Conservation (phyloP, 2,329 filamentous ascomycete genomes). For the Aspergillus novofumigatus region DNA sequence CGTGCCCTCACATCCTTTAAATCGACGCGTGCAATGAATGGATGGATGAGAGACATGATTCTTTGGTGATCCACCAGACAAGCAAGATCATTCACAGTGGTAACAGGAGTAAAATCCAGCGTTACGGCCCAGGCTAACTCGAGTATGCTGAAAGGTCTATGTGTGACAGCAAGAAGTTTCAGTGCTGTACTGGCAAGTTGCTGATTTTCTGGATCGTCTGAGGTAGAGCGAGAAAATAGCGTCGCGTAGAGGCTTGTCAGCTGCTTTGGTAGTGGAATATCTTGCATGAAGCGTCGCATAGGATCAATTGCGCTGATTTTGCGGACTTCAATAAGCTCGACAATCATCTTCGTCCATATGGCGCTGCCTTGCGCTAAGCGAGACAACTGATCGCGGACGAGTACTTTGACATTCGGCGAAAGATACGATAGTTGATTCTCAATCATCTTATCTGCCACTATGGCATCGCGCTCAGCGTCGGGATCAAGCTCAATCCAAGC, state of each 20-base stretch:
- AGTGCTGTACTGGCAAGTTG: conserved; percentile 13
- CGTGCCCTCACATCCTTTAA: conserved; percentile 9
- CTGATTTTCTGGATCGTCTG: conserved; percentile 11
- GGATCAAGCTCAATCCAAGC: conserved; percentile 5
- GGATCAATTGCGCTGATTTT: conserved; percentile 8
- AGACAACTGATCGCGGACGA: conserved; percentile 13
- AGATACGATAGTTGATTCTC: conserved; percentile 7
- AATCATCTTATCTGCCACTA: conserved; percentile 11
- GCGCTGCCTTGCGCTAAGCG: conserved; percentile 13
- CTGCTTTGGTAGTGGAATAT: conserved; percentile 8
- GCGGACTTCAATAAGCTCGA: conserved; percentile 13
- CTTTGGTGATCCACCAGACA: conserved; percentile 23
- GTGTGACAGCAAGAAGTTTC: conserved; percentile 17
- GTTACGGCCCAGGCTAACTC: conserved; percentile 28
- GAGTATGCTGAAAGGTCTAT: conserved; percentile 27
- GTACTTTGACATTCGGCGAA: conserved; percentile 8
- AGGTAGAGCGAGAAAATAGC: conserved; percentile 11
- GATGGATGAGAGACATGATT: conserved; percentile 17
- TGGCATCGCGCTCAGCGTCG: conserved; percentile 8
- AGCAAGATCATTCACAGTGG: conserved; percentile 17
- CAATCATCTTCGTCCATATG: conserved; percentile 16
- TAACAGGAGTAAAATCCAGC: conserved; percentile 14
- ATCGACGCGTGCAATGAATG: conserved; percentile 14
- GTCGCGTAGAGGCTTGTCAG: conserved; percentile 11
- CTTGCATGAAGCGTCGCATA: conserved; percentile 1